Conservation (phyloP, 2,329 filamentous ascomycete genomes). For the Aspergillus japonicus region DNA sequence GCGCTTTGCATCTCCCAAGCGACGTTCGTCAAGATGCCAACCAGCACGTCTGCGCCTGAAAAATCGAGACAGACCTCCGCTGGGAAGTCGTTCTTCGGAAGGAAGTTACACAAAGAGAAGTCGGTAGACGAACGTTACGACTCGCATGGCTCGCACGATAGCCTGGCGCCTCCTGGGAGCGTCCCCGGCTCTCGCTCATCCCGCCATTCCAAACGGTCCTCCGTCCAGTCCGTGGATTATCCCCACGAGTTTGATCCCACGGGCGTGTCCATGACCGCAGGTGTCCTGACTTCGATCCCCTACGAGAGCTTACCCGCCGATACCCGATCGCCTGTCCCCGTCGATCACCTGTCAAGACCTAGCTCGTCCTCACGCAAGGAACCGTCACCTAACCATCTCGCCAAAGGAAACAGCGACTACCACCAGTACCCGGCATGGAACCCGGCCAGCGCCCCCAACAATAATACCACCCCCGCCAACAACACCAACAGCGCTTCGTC, state of each 20-base stretch:
- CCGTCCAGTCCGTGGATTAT: conserved; percentile 68
- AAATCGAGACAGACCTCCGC: conserved; percentile 81
- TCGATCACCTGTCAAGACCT: conserved; percentile 69
- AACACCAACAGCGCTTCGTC: conserved; percentile 47
- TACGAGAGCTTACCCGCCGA: conserved; percentile 71
- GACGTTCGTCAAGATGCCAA: conserved; percentile 48
- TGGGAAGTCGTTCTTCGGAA: conserved; percentile 82
- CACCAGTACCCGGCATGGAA: conserved; percentile 84
- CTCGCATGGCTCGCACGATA: conserved; percentile 58
- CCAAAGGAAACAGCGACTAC: conserved; percentile 73
- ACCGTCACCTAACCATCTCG: conserved; percentile 77
- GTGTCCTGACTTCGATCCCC: conserved; percentile 82
- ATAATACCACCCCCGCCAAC: conserved; percentile 25
- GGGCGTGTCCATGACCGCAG: conserved; percentile 71
- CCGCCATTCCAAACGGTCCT: conserved; percentile 70
- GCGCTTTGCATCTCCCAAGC: conserved; percentile 32
- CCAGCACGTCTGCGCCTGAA: conserved; percentile 65
- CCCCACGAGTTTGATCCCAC: conserved; percentile 59
- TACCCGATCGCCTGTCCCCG: conserved; percentile 66
- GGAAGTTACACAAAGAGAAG: conserved; percentile 73
- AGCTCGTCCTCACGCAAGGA: conserved; percentile 65
- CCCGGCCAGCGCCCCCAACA: conserved; percentile 49
- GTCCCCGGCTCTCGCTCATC: conserved; percentile 67
- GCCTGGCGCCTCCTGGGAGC: conserved; percentile 62
- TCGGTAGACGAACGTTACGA: conserved; percentile 62